Evolutionary conservation across 768 basidiomycete genomes (phyloP).

Genomic region (Tylopilus sp.): DNA sequence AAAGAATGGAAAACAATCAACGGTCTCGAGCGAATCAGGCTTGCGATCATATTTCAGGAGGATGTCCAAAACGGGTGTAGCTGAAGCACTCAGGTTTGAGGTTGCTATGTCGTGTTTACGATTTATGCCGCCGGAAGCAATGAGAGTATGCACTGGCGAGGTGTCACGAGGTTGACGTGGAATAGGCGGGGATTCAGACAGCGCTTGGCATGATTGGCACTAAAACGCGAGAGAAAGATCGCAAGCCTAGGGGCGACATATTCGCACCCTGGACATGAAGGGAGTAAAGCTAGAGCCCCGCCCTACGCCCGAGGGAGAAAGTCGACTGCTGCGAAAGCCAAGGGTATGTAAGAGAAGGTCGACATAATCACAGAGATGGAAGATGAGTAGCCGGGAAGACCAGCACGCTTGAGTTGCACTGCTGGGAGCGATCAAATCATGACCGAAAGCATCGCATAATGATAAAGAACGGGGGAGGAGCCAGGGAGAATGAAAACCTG

Average conservation of each 20-base stretch:
- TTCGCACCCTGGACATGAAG: constrained; percentile 23
- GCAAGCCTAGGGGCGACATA: constrained; percentile 16
- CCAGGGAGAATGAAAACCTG: constrained; percentile 24
- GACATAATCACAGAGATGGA: constrained; percentile 19
- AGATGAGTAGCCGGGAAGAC: constrained; percentile 19
- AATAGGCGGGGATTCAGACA: not conserved
- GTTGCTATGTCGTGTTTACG: not conserved
- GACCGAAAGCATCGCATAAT: constrained; percentile 28
- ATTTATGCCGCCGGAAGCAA: too few relatives aligned
- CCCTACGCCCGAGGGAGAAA: constrained; percentile 29
- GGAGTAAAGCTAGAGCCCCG: constrained; percentile 27
- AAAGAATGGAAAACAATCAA: constrained; percentile 17
- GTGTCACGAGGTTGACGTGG: constrained; percentile 8
- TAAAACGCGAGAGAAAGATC: constrained; percentile 22
- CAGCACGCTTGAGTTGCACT: constrained; percentile 19
- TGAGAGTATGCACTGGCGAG: not conserved
- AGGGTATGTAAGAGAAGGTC: constrained; percentile 33
- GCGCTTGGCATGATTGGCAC: constrained; percentile 9
- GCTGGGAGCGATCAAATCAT: constrained; percentile 30
- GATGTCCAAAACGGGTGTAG: constrained; percentile 6
- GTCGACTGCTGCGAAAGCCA: constrained; percentile 15
- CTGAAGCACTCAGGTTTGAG: not conserved
- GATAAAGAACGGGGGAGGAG: constrained; percentile 21
- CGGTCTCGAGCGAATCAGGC: constrained; percentile 1
- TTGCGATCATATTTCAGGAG: constrained; percentile 7